Conservation (phyloP, 148 eudicot species). For the Silene uniflora region DNA sequence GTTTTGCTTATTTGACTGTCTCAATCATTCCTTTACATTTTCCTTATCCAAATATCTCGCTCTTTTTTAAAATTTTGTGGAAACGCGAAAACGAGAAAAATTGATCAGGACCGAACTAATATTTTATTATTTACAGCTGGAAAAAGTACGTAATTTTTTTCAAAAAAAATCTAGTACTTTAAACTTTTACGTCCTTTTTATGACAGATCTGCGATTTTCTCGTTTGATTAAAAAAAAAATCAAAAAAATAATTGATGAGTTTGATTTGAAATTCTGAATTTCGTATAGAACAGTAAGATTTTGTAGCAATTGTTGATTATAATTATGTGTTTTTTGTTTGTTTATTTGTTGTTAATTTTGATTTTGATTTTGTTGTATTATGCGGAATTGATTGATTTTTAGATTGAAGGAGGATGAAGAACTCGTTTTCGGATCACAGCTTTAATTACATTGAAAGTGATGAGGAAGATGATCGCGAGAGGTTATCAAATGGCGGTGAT, state of each 20-base stretch:
- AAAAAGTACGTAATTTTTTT: neutral
- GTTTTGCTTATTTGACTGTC: no score
- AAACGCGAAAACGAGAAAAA: no score
- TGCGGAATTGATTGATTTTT: neutral
- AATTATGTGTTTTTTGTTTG: neutral
- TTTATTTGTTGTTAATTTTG: neutral
- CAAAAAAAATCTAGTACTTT: neutral
- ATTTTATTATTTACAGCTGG: neutral
- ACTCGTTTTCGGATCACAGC: conserved; percentile 49
- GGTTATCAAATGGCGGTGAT: conserved; percentile 27
- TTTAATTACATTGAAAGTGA: conserved; percentile 71
- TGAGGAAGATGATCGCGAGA: conserved; percentile 48
- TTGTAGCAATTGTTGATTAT: neutral
- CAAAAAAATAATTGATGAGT: neutral
- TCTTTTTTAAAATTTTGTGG: neutral
- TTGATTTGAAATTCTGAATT: neutral
- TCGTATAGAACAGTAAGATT: neutral
- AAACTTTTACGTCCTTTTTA: neutral
- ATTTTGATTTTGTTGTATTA: neutral
- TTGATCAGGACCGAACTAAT: neutral
- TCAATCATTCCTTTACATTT: no score
- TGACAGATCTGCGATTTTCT: neutral
- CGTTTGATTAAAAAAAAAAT: no score
- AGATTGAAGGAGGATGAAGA: conserved; percentile 39
- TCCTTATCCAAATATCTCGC: no score